Base-by-base conservation (phyloP, 2,329 filamentous ascomycete species). In the Colletotrichum aenigma region DNA sequence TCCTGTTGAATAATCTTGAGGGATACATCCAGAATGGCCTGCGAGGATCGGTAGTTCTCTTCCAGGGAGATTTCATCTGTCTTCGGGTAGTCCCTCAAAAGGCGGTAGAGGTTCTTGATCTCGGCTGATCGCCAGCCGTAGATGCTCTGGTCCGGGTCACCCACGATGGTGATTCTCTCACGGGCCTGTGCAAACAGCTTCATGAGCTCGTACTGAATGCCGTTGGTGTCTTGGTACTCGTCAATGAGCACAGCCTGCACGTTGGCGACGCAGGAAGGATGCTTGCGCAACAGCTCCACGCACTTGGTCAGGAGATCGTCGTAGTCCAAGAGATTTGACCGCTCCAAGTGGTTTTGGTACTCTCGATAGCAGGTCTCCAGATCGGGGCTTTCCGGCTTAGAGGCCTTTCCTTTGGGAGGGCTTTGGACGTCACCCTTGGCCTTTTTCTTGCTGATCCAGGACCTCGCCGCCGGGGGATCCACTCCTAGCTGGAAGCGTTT, bases 141-240 rank as follows among this genome's bases (percentile, higher is more conserved):
- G 73, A 99, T 99, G 83, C 96, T 98, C 84, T 99, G 96, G 83
- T 99, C 97, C 0, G 97, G 96, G 82, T 99, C 96, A 38, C 96
- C 97, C 6, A 99, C 97, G 75, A 98, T 95, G 1, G 96, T 98
- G 79, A 98, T 96, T n/a, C 92, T 90, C 71, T 91, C 90, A 58
- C 90, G 89, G 26, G 88, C 86, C 76, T 95, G 92, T 3, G 96
- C 95, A 80, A 99, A 93, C 1, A 98, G 89, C 77, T 91, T 93
- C 96, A 98, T 98, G 56, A 99, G 87, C 79, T 98, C 95, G 81
- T 98, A 98, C 83, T 99, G 96, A 6, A 98, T 93, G 24, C 95
- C 91, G 82, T 98, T 99, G 9, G 96, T 98, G 85, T 99, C 96
- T 84, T 99, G 96, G 78, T 98, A 99, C 82, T 99, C 96, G 82